Base-by-base conservation (phyloP, 1,284 basidiomycete genomes). In the Ustilago vetiveriae region DNA sequence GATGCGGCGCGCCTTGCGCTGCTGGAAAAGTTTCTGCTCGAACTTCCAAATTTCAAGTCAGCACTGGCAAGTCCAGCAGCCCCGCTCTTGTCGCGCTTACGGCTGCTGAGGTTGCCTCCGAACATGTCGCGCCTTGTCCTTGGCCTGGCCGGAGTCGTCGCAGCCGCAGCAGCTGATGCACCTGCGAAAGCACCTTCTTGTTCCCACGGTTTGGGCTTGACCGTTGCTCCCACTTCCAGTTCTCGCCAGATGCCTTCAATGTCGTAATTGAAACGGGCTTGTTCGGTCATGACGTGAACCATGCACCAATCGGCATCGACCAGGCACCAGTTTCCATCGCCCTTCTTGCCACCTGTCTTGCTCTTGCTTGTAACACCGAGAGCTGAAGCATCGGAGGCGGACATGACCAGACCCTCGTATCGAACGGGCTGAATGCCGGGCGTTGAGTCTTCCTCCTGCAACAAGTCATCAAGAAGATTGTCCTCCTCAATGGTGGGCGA, bases 221-320 rank as follows among this genome's bases (percentile, higher is more conserved):
- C 30, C 0, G 37, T 19, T 13, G 37, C 48, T 4, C 58, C 63
- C 3, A 47, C 63, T 38, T 72, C 63, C 21, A 66, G 48, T 39
- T 73, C 62, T 17, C 70, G 59, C 74, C 75, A 76, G 35, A 76
- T 57, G 30, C 75, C 75, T 43, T 79, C 78, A 13, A 80, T 62
- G 39, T 78, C 76, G 50, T 76, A 80, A 13, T 63, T 72, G 36
- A 55, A 74, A 9, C 79, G 53, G 19, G 75, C 75, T 13, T 72
- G 63, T 38, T 60, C 58, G 14, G 75, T 79, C 76, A 82, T 78
- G 35, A 82, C 80, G 42, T 82, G 80, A 13, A 82, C 79, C 39
- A 79, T 72, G 53, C 77, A 80, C 80, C 80, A 82, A n/a, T 72
- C 77, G 2, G 78, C 78, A 60, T 82, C 79, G 22, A 82, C 70